Evolutionary conservation across 805 yeast species (phyloP).

Genomic region (Lachancea waltii): DNA sequence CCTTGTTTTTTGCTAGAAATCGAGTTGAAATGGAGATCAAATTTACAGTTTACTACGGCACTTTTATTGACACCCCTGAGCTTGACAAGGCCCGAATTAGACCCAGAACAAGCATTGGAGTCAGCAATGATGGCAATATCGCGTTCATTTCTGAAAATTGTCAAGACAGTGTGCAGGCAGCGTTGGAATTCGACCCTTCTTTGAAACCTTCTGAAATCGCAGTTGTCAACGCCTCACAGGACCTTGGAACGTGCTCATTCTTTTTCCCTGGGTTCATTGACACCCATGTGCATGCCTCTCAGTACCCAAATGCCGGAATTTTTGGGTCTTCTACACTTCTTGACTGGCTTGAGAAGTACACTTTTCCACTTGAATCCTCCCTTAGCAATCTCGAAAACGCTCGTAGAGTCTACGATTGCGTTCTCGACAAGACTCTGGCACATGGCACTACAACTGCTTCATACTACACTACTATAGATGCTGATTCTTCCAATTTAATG

Average conservation of each 20-base stretch:
- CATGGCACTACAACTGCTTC: slow-evolving; percentile 91
- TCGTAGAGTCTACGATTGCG: slow-evolving; percentile 52
- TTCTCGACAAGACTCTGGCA: slow-evolving; percentile 59
- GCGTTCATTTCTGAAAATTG: slow-evolving; percentile 25
- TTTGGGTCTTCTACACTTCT: slow-evolving; percentile 79
- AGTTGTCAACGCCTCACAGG: slow-evolving; percentile 28
- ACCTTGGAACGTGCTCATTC: slow-evolving; percentile 33
- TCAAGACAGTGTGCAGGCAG: slow-evolving; percentile 27
- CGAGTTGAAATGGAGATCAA: neutral
- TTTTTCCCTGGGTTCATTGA: slow-evolving; percentile 80
- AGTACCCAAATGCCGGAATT: slow-evolving; percentile 74
- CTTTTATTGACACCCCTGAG: slow-evolving; percentile 65
- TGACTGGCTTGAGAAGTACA: slow-evolving; percentile 83
- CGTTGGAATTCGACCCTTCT: slow-evolving; percentile 16
- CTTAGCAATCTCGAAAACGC: slow-evolving; percentile 53
- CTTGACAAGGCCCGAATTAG: slow-evolving; percentile 52
- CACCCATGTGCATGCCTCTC: slow-evolving; percentile 82
- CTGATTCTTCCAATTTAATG: slow-evolving; percentile 64
- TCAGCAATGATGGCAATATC: slow-evolving; percentile 42
- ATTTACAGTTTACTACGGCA: slow-evolving; percentile 51
- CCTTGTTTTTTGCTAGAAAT: neutral
- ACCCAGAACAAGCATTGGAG: slow-evolving; percentile 55
- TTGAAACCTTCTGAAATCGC: slow-evolving; percentile 14
- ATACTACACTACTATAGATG: slow-evolving; percentile 85
- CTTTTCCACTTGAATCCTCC: slow-evolving; percentile 82